phyloP scores from a whole-genome alignment of 2,329 filamentous ascomycete genomes.

The Chrysosporium keratinophilum region DNA sequence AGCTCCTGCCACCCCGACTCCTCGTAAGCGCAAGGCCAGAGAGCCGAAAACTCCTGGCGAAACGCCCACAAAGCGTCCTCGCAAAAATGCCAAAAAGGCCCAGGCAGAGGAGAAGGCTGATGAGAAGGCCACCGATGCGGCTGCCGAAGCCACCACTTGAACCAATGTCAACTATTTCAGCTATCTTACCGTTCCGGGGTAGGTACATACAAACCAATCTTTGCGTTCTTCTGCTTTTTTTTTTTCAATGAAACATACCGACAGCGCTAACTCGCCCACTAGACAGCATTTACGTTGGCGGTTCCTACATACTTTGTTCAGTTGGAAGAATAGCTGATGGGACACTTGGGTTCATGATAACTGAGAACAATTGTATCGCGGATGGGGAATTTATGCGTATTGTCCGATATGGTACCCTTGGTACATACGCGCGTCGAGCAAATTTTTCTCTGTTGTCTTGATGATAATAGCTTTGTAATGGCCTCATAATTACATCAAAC shows the following conservation, averaged over 20 bases:
- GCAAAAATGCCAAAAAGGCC: slow-evolving; percentile 9
- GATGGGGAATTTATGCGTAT: no score
- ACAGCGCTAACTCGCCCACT: no score
- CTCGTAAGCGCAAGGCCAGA: slow-evolving; percentile 11
- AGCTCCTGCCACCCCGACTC: neutral
- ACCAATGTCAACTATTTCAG: neutral
- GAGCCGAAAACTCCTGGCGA: slow-evolving; percentile 12
- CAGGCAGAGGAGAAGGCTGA: neutral
- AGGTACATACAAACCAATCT: neutral
- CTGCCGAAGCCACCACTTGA: neutral
- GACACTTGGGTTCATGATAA: no score
- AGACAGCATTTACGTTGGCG: neutral
- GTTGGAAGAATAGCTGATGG: slow-evolving; percentile 13
- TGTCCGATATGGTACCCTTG: no score
- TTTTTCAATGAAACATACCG: no score
- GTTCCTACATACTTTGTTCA: neutral
- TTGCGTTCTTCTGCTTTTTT: neutral
- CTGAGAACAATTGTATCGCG: no score
- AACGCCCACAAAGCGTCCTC: slow-evolving; percentile 12
- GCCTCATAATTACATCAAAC: neutral
- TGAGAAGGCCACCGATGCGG: neutral
- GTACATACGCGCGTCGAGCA: no score
- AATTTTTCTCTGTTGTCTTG: no score
- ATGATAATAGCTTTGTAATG: neutral
- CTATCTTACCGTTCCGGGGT: neutral